Base-by-base conservation (phyloP, 2,329 filamentous ascomycete genomes). In the Zymoseptoria pseudotritici region DNA sequence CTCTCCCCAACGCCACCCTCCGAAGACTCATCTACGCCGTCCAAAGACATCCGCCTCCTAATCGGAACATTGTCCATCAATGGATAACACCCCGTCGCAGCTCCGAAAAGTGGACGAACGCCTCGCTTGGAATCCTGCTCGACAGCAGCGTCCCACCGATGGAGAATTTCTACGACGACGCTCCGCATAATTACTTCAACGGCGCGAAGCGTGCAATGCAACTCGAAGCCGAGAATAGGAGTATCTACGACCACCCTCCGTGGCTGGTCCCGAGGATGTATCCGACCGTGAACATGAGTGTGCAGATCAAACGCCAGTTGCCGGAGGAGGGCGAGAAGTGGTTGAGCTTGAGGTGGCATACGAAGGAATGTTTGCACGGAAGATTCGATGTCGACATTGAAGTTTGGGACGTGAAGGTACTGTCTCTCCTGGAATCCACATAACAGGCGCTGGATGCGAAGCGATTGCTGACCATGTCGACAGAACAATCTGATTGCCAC, bases 301-400 rank as follows among this genome's bases (percentile, higher is more conserved):
- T 66, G 31, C 63, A 67, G 31, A 58, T 67, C 20, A 66, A 65
- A 52, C 54, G 59, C 36, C 58, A 55, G 21, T 31, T 67, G 36
- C 65, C 66, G 1, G 20, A 13, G 51, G 61, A 64, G 36, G 66
- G 66, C 2, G 62, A 56, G 19, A 63, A 66, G 54, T 67, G 66
- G 66, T 20, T 67, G 49, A 59, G 56, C 13, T 36, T 63, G 51
- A 54, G 63, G 21, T 58, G 58, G 58, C 53, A 58, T n/a, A 64
- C 62, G 53, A 66, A 63, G 56, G 63, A 59, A 31, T 42, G 63
- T 46, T 51, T 61, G 17, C 58, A 66, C 50, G 66, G 66, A 26
- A 61, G 61, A 50, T 64, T 63, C 26, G 66, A 67, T 58, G 21
- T 66, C n/a, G 55, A 60, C 17, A 59, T 55, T 20, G 64, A 66